phyloP scores from a whole-genome alignment of 2,329 filamentous ascomycete species.

The Ophiostoma piceae region DNA sequence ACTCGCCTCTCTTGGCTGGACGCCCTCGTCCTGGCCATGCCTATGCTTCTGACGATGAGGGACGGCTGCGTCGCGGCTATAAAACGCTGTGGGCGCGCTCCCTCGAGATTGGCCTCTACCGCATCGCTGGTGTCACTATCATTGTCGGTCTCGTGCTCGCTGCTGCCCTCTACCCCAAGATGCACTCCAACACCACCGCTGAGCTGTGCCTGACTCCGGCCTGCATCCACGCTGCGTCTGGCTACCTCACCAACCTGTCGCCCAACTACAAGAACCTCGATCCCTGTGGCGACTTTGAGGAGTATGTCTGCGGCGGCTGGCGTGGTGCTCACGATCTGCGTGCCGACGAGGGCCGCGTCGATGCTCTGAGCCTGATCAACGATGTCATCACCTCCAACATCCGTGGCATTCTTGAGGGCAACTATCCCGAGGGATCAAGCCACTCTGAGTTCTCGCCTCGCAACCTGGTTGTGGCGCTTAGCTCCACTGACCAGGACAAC shows the following conservation, averaged over 20 bases:
- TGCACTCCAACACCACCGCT: conserved; percentile 17
- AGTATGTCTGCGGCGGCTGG: conserved; percentile 64
- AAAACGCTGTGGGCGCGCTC: conserved; percentile 11
- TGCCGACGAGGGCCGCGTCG: conserved; percentile 56
- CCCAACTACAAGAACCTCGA: conserved; percentile 57
- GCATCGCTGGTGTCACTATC: background rate
- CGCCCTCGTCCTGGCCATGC: conserved; percentile 1
- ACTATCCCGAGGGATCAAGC: conserved; percentile 42
- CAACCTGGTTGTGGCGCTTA: conserved; percentile 35
- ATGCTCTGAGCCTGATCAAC: conserved; percentile 56
- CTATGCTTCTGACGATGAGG: background rate
- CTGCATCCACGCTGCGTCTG: conserved; percentile 59
- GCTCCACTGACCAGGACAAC: conserved; percentile 53
- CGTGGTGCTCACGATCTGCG: conserved; percentile 58
- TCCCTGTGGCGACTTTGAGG: conserved; percentile 64
- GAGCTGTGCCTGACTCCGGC: conserved; percentile 51
- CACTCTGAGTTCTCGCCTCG: conserved; percentile 44
- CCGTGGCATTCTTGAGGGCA: conserved; percentile 58
- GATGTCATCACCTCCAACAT: conserved; percentile 56
- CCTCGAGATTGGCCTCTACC: conserved; percentile 11
- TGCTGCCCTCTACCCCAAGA: conserved; percentile 17
- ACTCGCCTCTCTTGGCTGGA: conserved; percentile 17
- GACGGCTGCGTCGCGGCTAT: conserved; percentile 14
- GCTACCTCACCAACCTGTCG: conserved; percentile 57
- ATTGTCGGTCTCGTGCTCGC: conserved; percentile 18